Evolutionary conservation across 495 filamentous ascomycete species (phyloP).

Genomic region (Penicillium ucsense): DNA sequence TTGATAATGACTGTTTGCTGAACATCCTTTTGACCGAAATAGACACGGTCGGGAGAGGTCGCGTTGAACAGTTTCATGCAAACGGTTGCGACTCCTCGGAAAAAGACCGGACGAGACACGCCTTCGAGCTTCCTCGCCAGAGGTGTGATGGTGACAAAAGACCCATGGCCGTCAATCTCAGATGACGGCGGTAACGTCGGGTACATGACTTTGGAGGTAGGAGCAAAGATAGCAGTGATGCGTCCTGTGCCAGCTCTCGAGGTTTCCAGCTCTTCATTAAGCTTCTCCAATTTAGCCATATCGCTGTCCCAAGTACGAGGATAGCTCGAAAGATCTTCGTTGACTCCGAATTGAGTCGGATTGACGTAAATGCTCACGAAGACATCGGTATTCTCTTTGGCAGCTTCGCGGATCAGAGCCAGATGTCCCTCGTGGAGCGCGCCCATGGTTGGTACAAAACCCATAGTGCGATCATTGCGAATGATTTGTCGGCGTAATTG

Average conservation of each 20-base stretch:
- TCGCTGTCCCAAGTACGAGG: conserved; percentile 86
- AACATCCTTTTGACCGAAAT: conserved; percentile 97
- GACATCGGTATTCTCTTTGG: conserved; percentile 70
- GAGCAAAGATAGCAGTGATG: conserved; percentile 77
- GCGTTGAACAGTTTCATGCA: conserved; percentile 98
- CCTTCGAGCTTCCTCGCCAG: conserved; percentile 75
- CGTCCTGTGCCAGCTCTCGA: conserved; percentile 47
- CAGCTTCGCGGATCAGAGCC: conserved; percentile 77
- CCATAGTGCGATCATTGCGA: conserved; percentile 60
- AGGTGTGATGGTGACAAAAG: conserved; percentile 90
- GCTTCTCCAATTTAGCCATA: conserved; percentile 47
- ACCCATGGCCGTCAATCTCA: conserved; percentile 63
- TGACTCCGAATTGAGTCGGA: conserved; percentile 88
- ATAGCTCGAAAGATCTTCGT: conserved; percentile 80
- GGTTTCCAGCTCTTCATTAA: conserved; percentile 62
- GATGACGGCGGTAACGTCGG: conserved; percentile 76
- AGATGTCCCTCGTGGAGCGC: conserved; percentile 88
- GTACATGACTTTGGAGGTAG: conserved; percentile 77
- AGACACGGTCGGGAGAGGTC: conserved; percentile 75
- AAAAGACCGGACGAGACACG: conserved; percentile 82
- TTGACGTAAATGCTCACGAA: conserved; percentile 92
- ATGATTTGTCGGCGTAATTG: conserved; percentile 59
- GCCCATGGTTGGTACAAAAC: conserved; percentile 94
- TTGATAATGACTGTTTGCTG: conserved; percentile 90
- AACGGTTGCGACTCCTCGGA: conserved; percentile 89